Percentiles rank a stretch among this genome's conserved stretches.
Evolutionary conservation across 225 moss, liverwort and hornwort genomes (phyloP).

Genomic region (Physcomitrellopsis africana): DNA sequence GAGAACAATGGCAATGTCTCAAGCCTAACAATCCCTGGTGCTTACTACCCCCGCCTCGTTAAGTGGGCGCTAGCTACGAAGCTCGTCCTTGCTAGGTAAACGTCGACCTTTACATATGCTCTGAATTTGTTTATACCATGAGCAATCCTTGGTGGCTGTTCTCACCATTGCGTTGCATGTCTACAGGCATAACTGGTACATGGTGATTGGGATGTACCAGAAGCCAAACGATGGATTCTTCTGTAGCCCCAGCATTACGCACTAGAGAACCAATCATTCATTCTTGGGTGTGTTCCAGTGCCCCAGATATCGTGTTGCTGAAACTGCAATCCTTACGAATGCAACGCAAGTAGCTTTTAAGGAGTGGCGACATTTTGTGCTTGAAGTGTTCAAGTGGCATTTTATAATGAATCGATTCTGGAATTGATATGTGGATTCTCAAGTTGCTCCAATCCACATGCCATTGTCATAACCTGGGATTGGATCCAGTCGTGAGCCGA

Average conservation of each 20-base stretch:
- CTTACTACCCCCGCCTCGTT: slow-evolving; percentile 45
- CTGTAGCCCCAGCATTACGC: slow-evolving; percentile 43
- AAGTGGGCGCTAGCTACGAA: slow-evolving; percentile 52
- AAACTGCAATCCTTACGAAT: background rate
- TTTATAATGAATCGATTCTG: background rate
- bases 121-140: background rate
- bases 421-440: background rate
- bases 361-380: background rate
- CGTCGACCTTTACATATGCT: background rate
- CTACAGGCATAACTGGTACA: slow-evolving; percentile 51
- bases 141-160: background rate
- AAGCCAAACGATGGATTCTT: slow-evolving; percentile 38
- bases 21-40: slow-evolving; percentile 30
- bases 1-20: slow-evolving; percentile 33
- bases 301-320: background rate
- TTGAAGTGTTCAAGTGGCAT: too few relatives aligned
- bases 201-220: slow-evolving; percentile 48
- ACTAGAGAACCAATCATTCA: slow-evolving; percentile 16
- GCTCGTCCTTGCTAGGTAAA: slow-evolving; percentile 46
- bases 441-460: background rate
- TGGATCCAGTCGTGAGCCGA: too few relatives aligned
- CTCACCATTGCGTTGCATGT: background rate
- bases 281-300: background rate
- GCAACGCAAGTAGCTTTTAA: background rate
- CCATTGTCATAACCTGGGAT: too few relatives aligned